A percentile compares a stretch with the other conserved stretches of the same genome.
These are phyloP conservation scores for Wickerhamomyces sydowiorum DNA, from an alignment of 805 yeast genomes.

Conservation along the genomic window DNA sequence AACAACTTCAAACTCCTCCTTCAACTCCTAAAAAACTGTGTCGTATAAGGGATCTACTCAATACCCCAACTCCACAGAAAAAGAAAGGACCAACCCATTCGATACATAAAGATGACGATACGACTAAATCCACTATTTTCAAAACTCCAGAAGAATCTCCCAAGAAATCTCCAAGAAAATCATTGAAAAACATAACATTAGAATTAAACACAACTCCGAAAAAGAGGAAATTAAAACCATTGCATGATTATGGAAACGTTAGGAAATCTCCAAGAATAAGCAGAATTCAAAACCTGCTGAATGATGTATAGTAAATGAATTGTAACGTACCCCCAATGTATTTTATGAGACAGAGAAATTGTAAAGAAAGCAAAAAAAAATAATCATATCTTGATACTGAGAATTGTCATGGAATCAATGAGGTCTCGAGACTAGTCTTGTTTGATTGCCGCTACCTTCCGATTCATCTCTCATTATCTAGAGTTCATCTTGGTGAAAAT, in stretches of 20 bases:
- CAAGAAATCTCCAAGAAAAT: constrained; percentile 1
- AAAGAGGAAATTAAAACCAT: not conserved
- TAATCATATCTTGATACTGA: no score
- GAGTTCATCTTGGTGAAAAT: no score
- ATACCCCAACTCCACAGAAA: constrained; percentile 10
- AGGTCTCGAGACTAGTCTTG: no score
- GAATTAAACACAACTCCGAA: not conserved
- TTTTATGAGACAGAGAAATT: not conserved
- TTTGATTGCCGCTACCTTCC: no score
- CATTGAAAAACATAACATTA: not conserved
- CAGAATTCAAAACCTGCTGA: constrained; percentile 1
- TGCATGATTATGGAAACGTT: not conserved
- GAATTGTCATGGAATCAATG: no score
- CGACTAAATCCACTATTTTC: not conserved
- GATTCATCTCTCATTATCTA: no score
- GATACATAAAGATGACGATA: not conserved
- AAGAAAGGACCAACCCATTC: not conserved
- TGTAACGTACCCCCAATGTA: no score
- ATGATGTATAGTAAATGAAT: not conserved
- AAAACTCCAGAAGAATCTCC: constrained; percentile 5
- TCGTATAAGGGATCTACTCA: constrained; percentile 11
- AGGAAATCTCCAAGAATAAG: constrained; percentile 2
- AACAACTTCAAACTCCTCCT: constrained; percentile 23
- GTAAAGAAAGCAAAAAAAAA: no score
- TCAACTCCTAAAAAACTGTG: constrained; percentile 22